Evolutionary conservation across 2,329 filamentous ascomycete species (phyloP).

Genomic region (Monilinia fructicola): DNA sequence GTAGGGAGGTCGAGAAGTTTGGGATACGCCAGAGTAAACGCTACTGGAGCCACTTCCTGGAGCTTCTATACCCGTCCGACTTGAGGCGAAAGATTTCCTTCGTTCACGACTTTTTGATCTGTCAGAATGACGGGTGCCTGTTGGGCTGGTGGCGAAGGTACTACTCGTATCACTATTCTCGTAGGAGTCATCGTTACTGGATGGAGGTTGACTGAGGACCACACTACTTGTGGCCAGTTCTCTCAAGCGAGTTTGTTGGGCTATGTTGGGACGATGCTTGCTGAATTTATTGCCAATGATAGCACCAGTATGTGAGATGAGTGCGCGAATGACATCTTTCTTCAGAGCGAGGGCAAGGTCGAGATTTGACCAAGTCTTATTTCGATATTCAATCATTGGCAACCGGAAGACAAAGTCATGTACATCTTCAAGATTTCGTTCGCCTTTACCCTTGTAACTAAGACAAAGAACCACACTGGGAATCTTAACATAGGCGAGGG

Average conservation of each 20-base stretch:
- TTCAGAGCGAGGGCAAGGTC: constrained; percentile 91
- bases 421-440: constrained; percentile 93
- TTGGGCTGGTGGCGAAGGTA: constrained; percentile 33
- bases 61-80: constrained; percentile 31
- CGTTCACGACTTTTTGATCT: constrained; percentile 34
- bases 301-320: constrained; percentile 92
- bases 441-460: constrained; percentile 93
- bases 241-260: constrained; percentile 74
- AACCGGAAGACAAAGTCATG: constrained; percentile 97
- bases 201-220: constrained; percentile 35
- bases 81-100: constrained; percentile 38
- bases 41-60: constrained; percentile 38
- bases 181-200: constrained; percentile 36
- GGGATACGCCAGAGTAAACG: constrained; percentile 31
- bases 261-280: constrained; percentile 77
- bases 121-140: constrained; percentile 32
- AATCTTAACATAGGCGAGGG: constrained; percentile 90
- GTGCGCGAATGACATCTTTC: constrained; percentile 87
- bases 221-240: constrained; percentile 72
- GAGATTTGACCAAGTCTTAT: constrained; percentile 99
- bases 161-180: constrained; percentile 40
- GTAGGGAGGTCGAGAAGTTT: constrained; percentile 25
- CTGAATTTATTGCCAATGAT: constrained; percentile 98
- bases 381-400: constrained; percentile 90
- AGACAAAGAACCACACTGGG: constrained; percentile 93